These are phyloP conservation scores for Lasiodiplodia citricola DNA, from an alignment of 2,329 filamentous ascomycete species.

Conservation along the genomic window DNA sequence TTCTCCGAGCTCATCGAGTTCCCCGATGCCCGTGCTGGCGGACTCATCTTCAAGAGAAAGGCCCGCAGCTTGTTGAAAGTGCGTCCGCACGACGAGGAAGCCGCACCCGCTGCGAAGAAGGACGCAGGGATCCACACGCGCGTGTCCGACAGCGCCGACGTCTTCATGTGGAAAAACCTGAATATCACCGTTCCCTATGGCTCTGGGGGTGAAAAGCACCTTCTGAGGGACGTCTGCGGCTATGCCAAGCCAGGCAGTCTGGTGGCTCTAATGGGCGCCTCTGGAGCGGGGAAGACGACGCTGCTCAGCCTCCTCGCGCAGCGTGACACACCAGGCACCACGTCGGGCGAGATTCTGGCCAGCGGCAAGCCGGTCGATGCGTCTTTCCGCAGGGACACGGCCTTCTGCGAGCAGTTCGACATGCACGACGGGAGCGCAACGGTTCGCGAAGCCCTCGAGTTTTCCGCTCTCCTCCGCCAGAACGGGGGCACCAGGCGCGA, in stretches of 20 bases:
- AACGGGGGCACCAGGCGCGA: slow-evolving; percentile 58
- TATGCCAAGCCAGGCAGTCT: slow-evolving; percentile 28
- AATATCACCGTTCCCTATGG: slow-evolving; percentile 17
- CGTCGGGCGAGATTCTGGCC: slow-evolving; percentile 4
- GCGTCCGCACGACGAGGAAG: too few relatives aligned
- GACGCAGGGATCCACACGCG: too few relatives aligned
- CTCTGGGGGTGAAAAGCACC: not conserved
- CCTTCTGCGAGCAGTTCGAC: slow-evolving; percentile 60
- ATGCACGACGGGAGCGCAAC: slow-evolving; percentile 63
- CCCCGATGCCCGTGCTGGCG: not conserved
- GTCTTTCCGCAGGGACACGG: slow-evolving; percentile 4
- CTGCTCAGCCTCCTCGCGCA: slow-evolving; percentile 8
- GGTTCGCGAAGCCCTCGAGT: slow-evolving; percentile 64
- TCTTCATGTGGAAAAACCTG: slow-evolving; percentile 53
- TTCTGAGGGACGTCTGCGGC: slow-evolving; percentile 27
- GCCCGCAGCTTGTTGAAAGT: too few relatives aligned
- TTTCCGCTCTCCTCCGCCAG: slow-evolving; percentile 64
- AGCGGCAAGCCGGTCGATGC: too few relatives aligned
- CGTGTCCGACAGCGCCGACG: not conserved
- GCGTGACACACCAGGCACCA: slow-evolving; percentile 1
- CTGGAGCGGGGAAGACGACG: slow-evolving; percentile 23
- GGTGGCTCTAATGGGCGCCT: slow-evolving; percentile 27
- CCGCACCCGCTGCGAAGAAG: too few relatives aligned
- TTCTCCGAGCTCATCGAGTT: slow-evolving; percentile 57
- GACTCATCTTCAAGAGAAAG: too few relatives aligned